Evolutionary conservation across 257 asterid genomes (phyloP), one percentile per base, ranked within the genome.

Genomic region (Striga asiatica): DNA sequence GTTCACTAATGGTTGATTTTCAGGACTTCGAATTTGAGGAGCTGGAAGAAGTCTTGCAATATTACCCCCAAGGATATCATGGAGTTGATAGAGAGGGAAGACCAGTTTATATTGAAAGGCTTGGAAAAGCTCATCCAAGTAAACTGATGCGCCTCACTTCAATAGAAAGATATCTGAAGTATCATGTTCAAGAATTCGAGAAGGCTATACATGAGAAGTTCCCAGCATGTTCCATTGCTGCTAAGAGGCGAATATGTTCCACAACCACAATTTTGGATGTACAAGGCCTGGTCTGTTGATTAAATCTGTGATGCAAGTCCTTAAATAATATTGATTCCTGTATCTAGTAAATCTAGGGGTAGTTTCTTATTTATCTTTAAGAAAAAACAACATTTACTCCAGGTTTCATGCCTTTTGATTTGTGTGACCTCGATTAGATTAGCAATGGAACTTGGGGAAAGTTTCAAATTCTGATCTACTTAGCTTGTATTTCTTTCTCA

Each of bases 81-180:
- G 99, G 99, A 59, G 93, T 88, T 66, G 99, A 92, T 73, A 81
- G 72, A 73, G 95, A 84, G 71, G 99, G 99, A 65, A 82, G 95
- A 59, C 99, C 99, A 35, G 71, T 92, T 73, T 92, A 92, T 73
- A 82, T 92, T 60, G 95, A 92, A 82, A 78, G 93, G 77, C 94
- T 88, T 51, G 99, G 99, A 71, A 78, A 73, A 73, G 89, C 96
- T 55, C 76, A 92, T 42, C 97, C 93, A 5, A 81, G 82, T 68
- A 88, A 82, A 67, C 70, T 92, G 51, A 66, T 88, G 81, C 77
- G 80, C 61, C 63, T 78, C 61, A 88, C 99, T 67, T 73, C 95
- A 54, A 67, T 79, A 46, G 97, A 92, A 16, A 78, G 91, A 66
- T 92, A 82, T 66, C 21, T 84, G 61, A 92, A 79, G 69, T 87